These are phyloP conservation scores for Boletus reticuloceps DNA, from an alignment of 768 basidiomycete species.

Conservation along the genomic window DNA sequence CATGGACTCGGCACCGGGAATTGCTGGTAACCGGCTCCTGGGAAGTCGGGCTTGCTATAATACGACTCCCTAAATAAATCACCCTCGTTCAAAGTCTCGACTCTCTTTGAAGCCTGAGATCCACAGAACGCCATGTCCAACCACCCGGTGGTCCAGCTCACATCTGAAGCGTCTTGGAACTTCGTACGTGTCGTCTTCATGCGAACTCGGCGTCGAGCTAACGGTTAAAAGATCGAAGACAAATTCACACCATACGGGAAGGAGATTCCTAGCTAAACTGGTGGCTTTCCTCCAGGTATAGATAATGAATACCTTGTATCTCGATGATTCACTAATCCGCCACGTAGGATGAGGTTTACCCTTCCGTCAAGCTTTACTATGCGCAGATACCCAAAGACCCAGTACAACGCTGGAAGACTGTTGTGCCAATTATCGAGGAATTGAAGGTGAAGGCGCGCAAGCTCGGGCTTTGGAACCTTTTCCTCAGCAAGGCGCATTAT, in stretches of 20 bases:
- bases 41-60: not conserved
- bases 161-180: constrained; percentile 84
- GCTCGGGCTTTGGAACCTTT: constrained; percentile 95
- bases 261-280: constrained; percentile 78
- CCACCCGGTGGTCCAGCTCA: constrained; percentile 75
- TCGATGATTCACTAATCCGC: not conserved
- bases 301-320: constrained; percentile 8
- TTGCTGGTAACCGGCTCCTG: constrained; percentile 8
- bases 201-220: not conserved
- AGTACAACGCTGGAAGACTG: constrained; percentile 75
- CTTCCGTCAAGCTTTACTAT: constrained; percentile 73
- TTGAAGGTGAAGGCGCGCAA: constrained; percentile 86
- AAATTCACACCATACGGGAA: constrained; percentile 91
- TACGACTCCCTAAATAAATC: too few relatives aligned
- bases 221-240: constrained; percentile 66
- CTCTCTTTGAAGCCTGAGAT: too few relatives aligned
- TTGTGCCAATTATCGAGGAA: constrained; percentile 77
- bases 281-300: constrained; percentile 79
- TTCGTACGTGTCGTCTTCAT: constrained; percentile 49
- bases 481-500: constrained; percentile 92
- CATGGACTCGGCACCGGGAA: constrained; percentile 1
- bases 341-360: constrained; percentile 80
- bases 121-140: constrained; percentile 41
- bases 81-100: too few relatives aligned
- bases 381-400: constrained; percentile 79